phyloP scores from a whole-genome alignment of 2,329 filamentous ascomycete species.

The Neopestalotiopsis sp. region DNA sequence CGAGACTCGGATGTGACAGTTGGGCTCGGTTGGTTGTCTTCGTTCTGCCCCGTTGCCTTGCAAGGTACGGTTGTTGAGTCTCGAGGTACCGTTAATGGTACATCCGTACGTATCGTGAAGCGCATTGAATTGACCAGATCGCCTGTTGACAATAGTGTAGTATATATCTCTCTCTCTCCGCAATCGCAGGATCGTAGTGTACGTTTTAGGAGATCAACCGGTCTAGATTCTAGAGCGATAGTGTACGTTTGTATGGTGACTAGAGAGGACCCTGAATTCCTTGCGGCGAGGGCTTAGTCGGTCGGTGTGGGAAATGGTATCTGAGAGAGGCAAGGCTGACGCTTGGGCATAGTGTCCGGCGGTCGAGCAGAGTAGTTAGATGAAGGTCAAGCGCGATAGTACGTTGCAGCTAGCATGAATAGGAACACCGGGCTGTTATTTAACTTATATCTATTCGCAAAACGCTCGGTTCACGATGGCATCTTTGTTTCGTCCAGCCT shows the following conservation, averaged over 20 bases:
- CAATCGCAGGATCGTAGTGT: background rate
- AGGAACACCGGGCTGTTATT: background rate
- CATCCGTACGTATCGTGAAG: background rate
- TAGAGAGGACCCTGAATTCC: background rate
- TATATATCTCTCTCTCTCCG: background rate
- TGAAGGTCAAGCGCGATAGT: background rate
- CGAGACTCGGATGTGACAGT: background rate
- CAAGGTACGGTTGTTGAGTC: background rate
- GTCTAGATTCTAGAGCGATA: background rate
- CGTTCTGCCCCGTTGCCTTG: background rate
- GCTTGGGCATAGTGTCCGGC: background rate
- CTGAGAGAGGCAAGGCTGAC: slow-evolving; percentile 3
- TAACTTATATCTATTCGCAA: background rate
- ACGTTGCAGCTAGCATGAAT: background rate
- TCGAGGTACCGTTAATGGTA: background rate
- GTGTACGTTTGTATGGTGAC: background rate
- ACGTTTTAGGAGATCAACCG: background rate
- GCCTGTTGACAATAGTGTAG: background rate
- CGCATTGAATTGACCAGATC: background rate
- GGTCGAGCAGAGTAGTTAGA: background rate
- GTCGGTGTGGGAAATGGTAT: background rate
- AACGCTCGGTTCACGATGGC: background rate
- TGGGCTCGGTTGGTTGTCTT: background rate
- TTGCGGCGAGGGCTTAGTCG: background rate
- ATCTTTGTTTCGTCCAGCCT: background rate